Base-by-base conservation (phyloP, 306 rosid species). In the Quillaja saponaria region DNA sequence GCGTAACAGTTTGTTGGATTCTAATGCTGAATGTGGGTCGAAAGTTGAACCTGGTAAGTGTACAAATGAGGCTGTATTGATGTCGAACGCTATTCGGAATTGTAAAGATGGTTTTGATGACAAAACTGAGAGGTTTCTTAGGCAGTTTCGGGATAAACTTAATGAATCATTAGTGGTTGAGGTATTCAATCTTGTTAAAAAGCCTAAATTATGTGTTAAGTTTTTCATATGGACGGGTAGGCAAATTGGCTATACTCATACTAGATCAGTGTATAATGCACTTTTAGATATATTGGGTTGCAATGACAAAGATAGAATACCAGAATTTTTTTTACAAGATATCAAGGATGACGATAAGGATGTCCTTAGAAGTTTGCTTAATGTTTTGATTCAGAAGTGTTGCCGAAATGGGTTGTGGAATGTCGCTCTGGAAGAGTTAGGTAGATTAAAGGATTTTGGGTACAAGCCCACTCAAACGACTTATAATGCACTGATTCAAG, bases 391-490 rank as follows among this genome's bases (percentile, higher is more conserved):
- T 61, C 65, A 64, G 50, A 89, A 84, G 77, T 84, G 88, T 58
- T 89, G 96, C 57, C 82, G 74, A 8, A 86, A 71, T 69, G 96
- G 96, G 50, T 45, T 79, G 84, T 89, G 91, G 91, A 86, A 82
- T 74, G 41, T 74, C 65, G 96, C 95, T 0, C 62, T 89, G 81
- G 96, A 84, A 55, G 96, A 89, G 81, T 61, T 89, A 6, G 96
- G 95, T 52, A 89, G 96, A 82, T 82, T 89, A 4, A 89, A 89
- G 75, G 95, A 89, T 77, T 84, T 82, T 0, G 96, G 96, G 34
- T 84, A 78, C 73, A 86, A 70, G 71, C 85, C 96, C 17, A 80
- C 87, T 31, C 69, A 58, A 6, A 38, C 61, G 19, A 86, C 95
- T 16, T 89, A 84, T 57, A 86, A 78, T 76, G 91, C 89, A 21